Conservation (phyloP, 1,284 basidiomycete species). For the Irpex sp. region DNA sequence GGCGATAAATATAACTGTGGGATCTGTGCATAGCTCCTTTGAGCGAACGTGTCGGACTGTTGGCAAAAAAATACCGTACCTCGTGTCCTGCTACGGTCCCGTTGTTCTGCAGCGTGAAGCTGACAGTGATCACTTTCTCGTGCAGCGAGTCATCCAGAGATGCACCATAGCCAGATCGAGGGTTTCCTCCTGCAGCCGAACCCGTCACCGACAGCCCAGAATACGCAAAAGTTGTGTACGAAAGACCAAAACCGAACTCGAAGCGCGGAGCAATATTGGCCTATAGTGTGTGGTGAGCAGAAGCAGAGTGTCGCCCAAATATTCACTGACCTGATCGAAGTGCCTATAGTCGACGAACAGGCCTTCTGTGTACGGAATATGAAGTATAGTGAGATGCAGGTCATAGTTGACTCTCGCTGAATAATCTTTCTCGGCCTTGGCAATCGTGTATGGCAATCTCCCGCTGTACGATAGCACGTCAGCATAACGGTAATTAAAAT, state of each 20-base stretch:
- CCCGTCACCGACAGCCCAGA: slow-evolving; percentile 40
- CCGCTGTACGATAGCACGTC: slow-evolving; percentile 28
- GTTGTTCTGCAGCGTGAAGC: slow-evolving; percentile 43
- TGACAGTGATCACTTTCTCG: slow-evolving; percentile 39
- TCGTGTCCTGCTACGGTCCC: slow-evolving; percentile 47
- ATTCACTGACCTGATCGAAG: slow-evolving; percentile 44
- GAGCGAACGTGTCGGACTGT: slow-evolving; percentile 3
- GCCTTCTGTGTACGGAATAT: slow-evolving; percentile 46
- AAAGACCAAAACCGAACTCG: slow-evolving; percentile 62
- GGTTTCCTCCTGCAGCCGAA: slow-evolving; percentile 34
- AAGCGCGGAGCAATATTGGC: slow-evolving; percentile 56
- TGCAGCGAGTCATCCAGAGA: slow-evolving; percentile 47
- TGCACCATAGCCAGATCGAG: slow-evolving; percentile 40
- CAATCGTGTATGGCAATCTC: slow-evolving; percentile 43
- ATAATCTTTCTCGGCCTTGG: slow-evolving; percentile 46
- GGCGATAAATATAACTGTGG: slow-evolving; percentile 47
- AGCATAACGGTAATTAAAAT: slow-evolving; percentile 17
- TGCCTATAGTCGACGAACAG: slow-evolving; percentile 66
- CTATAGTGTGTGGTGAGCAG: slow-evolving; percentile 21
- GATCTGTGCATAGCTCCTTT: slow-evolving; percentile 28
- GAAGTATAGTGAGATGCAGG: slow-evolving; percentile 27
- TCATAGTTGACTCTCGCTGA: slow-evolving; percentile 33
- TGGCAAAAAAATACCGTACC: slow-evolving; percentile 25
- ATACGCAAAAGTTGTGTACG: slow-evolving; percentile 45
- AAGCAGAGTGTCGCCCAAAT: background rate